Evolutionary conservation across 2,329 filamentous ascomycete species (phyloP).

Genomic region (Cladosporium sp.): DNA sequence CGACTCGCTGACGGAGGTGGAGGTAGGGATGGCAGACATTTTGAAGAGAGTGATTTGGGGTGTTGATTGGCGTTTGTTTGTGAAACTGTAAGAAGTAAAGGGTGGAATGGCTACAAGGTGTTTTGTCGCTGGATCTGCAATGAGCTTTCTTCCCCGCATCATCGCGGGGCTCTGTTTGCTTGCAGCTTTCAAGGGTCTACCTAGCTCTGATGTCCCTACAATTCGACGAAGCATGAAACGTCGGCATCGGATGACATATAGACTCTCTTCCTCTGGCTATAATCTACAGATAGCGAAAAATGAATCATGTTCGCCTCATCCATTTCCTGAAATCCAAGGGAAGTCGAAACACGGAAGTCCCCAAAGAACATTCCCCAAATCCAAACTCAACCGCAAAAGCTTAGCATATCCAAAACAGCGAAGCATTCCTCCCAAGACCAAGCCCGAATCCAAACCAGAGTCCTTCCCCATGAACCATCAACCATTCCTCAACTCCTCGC

Average conservation of each 20-base stretch:
- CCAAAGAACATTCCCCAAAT: background rate
- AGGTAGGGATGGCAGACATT: conserved; percentile 50
- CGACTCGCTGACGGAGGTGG: conserved; percentile 59
- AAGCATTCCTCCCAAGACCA: background rate
- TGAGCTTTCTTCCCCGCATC: background rate
- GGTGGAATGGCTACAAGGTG: background rate
- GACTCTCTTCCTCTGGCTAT: too few relatives aligned
- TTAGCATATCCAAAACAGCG: background rate
- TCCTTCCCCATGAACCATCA: background rate
- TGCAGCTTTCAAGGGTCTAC: too few relatives aligned
- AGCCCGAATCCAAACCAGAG: background rate
- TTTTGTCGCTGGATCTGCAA: conserved; percentile 9
- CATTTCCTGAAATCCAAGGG: background rate
- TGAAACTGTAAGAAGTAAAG: background rate
- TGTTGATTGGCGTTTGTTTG: background rate
- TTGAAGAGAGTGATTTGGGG: background rate
- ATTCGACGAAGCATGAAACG: background rate
- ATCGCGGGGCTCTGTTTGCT: too few relatives aligned
- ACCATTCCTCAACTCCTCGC: background rate
- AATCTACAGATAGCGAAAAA: too few relatives aligned
- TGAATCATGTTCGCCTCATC: too few relatives aligned
- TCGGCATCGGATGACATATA: background rate
- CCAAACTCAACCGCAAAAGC: background rate
- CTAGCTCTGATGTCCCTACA: too few relatives aligned
- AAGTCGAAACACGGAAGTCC: background rate